Evolutionary conservation across 768 basidiomycete genomes (phyloP), one percentile per base, ranked within the genome.

Genomic region (Dioszegia aurantiaca): DNA sequence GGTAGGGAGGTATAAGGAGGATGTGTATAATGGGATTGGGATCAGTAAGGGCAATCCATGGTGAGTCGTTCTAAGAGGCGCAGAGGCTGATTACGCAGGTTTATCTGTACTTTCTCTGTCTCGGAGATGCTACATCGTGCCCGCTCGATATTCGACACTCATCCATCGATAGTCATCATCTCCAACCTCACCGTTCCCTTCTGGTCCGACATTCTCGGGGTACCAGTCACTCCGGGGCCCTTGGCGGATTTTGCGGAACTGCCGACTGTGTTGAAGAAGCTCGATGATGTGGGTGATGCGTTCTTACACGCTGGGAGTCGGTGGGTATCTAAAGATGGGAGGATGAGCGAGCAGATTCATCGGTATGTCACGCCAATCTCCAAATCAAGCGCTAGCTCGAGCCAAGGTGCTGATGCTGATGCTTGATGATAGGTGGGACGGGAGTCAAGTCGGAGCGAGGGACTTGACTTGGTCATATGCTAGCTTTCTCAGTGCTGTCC

Each of bases 21-120:
- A 78, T 54, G 59, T 77, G 12, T 78, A 78, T 51, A 65, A 78
- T 56, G 77, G 77, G 21, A 65, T 69, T 3, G 68, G 71, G 9
- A 63, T 43, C 10, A 71, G 73, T 37, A 44, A 47, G 12, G 77
- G 66, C 2, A 74, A 77, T 58, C 76, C 77, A 3, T 78, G 77
- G 77, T 77, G 30, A 49, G 70, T 55, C n/a, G 23, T 17, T 10
- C 31, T 12, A 3, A 47, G 6, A 10, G 2, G 46, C 16, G 30
- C 33, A 39, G 17, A 17, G 21, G 4, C 33, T 52, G 51, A 47
- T 52, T n/a, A 19, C 10, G 3, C 4, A 52, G 51, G 36, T 47
- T 24, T 28, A 23, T 42, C 26, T 8, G 28, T 30, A 16, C 24
- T 5, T 48, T 21, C 56, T 37, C 39, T 27, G 6, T 48, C 27